Conservation (phyloP, 2,329 filamentous ascomycete genomes). For the Gyromitra esculenta region DNA sequence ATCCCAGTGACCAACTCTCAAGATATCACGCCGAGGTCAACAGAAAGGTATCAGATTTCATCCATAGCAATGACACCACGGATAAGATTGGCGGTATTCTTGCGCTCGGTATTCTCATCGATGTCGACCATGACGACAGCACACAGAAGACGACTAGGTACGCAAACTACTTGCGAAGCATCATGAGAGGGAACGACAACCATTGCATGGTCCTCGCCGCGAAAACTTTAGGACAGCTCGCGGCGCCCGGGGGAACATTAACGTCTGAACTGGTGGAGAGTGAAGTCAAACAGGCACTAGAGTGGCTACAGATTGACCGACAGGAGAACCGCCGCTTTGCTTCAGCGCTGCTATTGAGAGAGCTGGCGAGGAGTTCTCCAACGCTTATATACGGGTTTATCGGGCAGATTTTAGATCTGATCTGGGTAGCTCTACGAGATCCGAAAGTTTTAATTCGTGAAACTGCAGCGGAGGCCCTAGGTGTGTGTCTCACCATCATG, state of each 20-base stretch:
- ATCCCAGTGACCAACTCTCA: slow-evolving; percentile 80
- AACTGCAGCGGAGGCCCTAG: slow-evolving; percentile 90
- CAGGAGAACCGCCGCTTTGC: slow-evolving; percentile 93
- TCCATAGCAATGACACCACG: slow-evolving; percentile 84
- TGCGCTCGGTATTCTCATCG: slow-evolving; percentile 89
- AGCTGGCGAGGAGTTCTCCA: slow-evolving; percentile 89
- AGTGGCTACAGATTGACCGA: slow-evolving; percentile 95
- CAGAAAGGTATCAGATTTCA: slow-evolving; percentile 74
- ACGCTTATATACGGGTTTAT: slow-evolving; percentile 97
- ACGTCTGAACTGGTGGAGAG: slow-evolving; percentile 96
- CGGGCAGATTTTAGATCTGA: slow-evolving; percentile 91
- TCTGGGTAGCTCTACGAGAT: slow-evolving; percentile 94
- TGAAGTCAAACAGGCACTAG: slow-evolving; percentile 93
- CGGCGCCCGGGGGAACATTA: slow-evolving; percentile 88
- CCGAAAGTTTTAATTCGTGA: slow-evolving; percentile 89
- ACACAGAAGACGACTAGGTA: slow-evolving; percentile 95
- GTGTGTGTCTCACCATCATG: slow-evolving; percentile 95
- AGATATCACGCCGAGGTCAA: slow-evolving; percentile 75
- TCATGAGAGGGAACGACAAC: slow-evolving; percentile 89
- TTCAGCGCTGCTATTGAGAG: slow-evolving; percentile 87
- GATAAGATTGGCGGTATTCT: slow-evolving; percentile 92
- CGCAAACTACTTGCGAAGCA: slow-evolving; percentile 85
- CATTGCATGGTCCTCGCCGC: slow-evolving; percentile 90
- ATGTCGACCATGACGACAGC: slow-evolving; percentile 94
- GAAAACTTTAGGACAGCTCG: slow-evolving; percentile 86